These are phyloP conservation scores for Coniochaeta pulveracea DNA, from an alignment of 2,329 filamentous ascomycete genomes.

Conservation along the genomic window DNA sequence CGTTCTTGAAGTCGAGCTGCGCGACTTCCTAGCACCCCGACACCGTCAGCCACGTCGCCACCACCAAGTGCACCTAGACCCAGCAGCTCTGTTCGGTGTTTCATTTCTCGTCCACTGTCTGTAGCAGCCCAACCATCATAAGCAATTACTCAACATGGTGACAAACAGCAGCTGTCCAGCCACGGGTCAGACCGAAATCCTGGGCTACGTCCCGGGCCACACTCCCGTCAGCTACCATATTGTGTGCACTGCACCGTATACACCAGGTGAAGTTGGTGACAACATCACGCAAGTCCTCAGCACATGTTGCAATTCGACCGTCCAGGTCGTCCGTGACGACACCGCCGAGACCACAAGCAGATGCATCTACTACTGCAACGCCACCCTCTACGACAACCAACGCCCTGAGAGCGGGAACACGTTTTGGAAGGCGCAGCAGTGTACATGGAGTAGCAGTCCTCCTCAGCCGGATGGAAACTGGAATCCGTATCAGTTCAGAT, in stretches of 20 bases:
- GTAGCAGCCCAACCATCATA: too few relatives aligned
- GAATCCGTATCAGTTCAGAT: neutral
- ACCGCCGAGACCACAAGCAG: constrained; percentile 55
- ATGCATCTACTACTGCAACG: constrained; percentile 38
- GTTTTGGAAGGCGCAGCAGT: constrained; percentile 72
- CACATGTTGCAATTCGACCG: constrained; percentile 49
- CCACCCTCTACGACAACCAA: neutral
- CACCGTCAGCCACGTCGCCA: too few relatives aligned
- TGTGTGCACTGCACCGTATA: neutral
- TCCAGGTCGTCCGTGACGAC: constrained; percentile 51
- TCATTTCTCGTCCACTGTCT: too few relatives aligned
- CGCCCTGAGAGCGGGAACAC: constrained; percentile 33
- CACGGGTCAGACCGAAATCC: neutral
- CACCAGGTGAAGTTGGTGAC: neutral
- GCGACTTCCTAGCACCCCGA: too few relatives aligned
- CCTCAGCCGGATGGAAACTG: constrained; percentile 34
- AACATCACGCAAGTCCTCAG: constrained; percentile 22
- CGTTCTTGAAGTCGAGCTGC: too few relatives aligned
- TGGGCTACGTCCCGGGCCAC: neutral
- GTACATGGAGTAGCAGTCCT: constrained; percentile 54
- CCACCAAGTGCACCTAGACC: too few relatives aligned
- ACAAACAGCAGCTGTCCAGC: neutral
- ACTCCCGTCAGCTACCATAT: neutral
- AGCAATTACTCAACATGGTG: too few relatives aligned
- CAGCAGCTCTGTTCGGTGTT: too few relatives aligned